A percentile compares a stretch with the other conserved stretches of the same genome.
Evolutionary conservation across 2,329 filamentous ascomycete species (phyloP).

Genomic region (Metarhizium album): DNA sequence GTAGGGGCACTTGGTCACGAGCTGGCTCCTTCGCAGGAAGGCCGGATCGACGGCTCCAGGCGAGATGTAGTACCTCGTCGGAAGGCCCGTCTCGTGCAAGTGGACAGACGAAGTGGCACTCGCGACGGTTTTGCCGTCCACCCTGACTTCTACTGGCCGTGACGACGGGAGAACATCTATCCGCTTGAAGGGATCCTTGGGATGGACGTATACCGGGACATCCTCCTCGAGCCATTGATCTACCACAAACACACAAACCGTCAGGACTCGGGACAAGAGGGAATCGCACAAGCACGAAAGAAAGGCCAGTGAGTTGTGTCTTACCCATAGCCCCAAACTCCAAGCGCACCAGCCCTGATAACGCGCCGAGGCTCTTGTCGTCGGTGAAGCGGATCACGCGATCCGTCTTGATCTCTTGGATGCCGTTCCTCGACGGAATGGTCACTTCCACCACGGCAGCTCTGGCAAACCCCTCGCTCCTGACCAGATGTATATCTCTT

Average conservation of each 20-base stretch:
- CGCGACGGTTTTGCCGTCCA: conserved; percentile 36
- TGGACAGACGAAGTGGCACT: conserved; percentile 37
- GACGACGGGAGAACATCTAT: conserved; percentile 49
- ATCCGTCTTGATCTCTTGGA: conserved; percentile 18
- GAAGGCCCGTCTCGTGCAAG: conserved; percentile 49
- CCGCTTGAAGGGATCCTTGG: conserved; percentile 57
- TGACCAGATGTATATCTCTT: conserved; percentile 17
- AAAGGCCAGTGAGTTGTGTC: background rate
- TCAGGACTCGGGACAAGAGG: background rate
- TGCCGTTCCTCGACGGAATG: conserved; percentile 15
- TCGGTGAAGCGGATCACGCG: conserved; percentile 28
- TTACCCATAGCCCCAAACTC: conserved; percentile 25
- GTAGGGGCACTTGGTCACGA: conserved; percentile 52
- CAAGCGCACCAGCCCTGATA: conserved; percentile 23
- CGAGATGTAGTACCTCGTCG: conserved; percentile 49
- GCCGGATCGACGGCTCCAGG: conserved; percentile 35
- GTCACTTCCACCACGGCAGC: conserved; percentile 22
- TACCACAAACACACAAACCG: conserved; percentile 10
- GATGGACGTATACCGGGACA: conserved; percentile 46
- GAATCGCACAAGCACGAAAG: background rate
- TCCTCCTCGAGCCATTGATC: conserved; percentile 45
- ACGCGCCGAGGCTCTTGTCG: conserved; percentile 23
- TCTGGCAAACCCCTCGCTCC: conserved; percentile 12
- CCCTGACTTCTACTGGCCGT: conserved; percentile 38
- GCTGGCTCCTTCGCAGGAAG: conserved; percentile 37